Evolutionary conservation across 768 basidiomycete species (phyloP), one percentile per base, ranked within the genome.

Genomic region (Podaxis pistillaris): DNA sequence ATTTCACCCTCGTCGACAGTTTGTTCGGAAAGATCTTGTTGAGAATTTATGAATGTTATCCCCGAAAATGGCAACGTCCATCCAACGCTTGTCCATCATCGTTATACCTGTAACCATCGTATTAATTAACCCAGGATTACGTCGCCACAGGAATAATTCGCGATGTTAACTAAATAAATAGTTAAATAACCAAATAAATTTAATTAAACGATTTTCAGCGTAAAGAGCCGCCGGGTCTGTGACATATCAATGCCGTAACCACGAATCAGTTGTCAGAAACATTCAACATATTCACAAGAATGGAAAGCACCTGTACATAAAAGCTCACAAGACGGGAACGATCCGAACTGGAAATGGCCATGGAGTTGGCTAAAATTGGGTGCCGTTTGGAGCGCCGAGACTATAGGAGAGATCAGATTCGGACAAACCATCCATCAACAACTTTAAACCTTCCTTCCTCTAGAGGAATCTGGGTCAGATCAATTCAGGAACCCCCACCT

Each of bases 381-480:
- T 49, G 44, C 56, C 22, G 24, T 26, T 22, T 30, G 47, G 15
- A 40, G 30, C 30, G 8, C 30, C 8, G 30, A 33, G 33, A 33
- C 33, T 1, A 33, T 9, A 8, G 9, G 33, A 33, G 17, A 62
- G 60, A 62, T 62, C 60, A 62, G 60, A 62, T 62, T 55, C 40
- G 58, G 58, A 36, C 40, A 19, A 55, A 17, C 30, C 41, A 36
- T 47, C 50, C 60, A 62, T 62, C 52, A 62, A 24, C 44, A 55
- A 62, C 60, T 49, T 62, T 55, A 62, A 62, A 62, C 53, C 58
- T 59, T 62, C 53, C 36, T 41, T 22, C 44, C 60, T 46, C 30
- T 15, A 26, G 30, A 28, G 40, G 59, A 52, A 52, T 46, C 51
- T 60, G 40, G 30, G 40, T 28, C 37, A 60, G 59, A 60, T 60